These are phyloP conservation scores for Fusarium begoniae DNA, from an alignment of 2,329 filamentous ascomycete species.

Conservation along the genomic window DNA sequence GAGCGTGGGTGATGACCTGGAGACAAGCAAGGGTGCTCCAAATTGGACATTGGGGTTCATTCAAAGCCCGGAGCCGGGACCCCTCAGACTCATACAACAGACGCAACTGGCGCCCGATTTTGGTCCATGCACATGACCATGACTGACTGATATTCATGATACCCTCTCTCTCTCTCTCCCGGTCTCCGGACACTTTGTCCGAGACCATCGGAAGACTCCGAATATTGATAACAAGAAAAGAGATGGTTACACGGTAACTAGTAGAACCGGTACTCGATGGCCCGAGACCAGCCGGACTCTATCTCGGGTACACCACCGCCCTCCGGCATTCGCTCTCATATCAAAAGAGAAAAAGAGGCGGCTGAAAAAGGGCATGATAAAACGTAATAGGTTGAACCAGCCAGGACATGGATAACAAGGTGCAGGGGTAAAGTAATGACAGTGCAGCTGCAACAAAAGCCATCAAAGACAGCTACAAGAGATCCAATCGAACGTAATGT, in stretches of 20 bases:
- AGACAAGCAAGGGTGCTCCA: conserved; percentile 30
- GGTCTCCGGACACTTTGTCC: conserved; percentile 21
- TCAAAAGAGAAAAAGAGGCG: background rate
- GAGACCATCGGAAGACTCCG: conserved; percentile 22
- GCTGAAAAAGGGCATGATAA: conserved; percentile 14
- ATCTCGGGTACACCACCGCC: conserved; percentile 19
- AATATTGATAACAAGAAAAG: background rate
- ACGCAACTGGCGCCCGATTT: background rate
- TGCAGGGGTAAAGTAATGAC: background rate
- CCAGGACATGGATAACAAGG: conserved; percentile 13
- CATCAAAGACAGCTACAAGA: conserved; percentile 15
- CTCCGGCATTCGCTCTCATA: conserved; percentile 22
- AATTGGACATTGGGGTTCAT: conserved; percentile 23
- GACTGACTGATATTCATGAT: conserved; percentile 6
- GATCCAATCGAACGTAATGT: conserved; percentile 34
- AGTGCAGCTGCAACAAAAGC: conserved; percentile 12
- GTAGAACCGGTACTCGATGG: background rate
- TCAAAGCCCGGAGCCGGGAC: conserved; percentile 36
- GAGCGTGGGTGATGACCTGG: conserved; percentile 17
- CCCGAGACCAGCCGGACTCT: conserved; percentile 26
- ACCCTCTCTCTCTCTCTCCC: background rate
- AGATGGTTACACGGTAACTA: background rate
- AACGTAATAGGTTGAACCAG: conserved; percentile 7
- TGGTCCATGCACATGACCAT: conserved; percentile 11
- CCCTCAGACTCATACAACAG: background rate